Base-by-base conservation (phyloP, 768 basidiomycete genomes). In the Agaricus sinodeliciosus region DNA sequence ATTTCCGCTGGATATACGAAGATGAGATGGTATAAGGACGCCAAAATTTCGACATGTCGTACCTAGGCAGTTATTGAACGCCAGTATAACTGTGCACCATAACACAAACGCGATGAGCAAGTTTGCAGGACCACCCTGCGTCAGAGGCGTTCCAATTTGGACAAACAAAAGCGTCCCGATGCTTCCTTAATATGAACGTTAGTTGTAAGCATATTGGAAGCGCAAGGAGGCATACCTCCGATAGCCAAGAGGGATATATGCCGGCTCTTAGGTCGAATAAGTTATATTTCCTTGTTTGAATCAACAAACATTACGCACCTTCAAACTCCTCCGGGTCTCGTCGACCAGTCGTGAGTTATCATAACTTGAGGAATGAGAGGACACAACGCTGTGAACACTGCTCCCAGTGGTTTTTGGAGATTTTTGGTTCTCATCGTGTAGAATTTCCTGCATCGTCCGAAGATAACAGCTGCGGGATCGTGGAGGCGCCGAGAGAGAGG, bases 131-230 rank as follows among this genome's bases (percentile, higher is more conserved):
- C 86, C 86, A 11, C 84, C 84, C 47, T 74, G 75, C 0, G 72
- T 71, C 34, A 89, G 67, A 3, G 79, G 68, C 1, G 72, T 62
- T 18, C 86, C 84, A 16, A 85, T 86, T 57, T 85, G 86, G 15
- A 88, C 77, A 67, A 87, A 87, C 18, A 87, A 71, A 50, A 81
- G 84, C 3, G 85, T 87, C 46, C 86, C 85, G 54, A 88, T 77
- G n/a, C 84, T 82, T 43, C 85, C 85, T 73, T 27, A 40, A 16
- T 22, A 15, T 22, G 7, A 40, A 47, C 43, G 12, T 45, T 49
- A 22, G 22, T 31, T 53, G 49, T 19, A 27, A 12, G 52, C 39
- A 15, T 25, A 58, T 34, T 7, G 31, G n/a, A 28, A 18, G 9
- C 43, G 7, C 13, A 9, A 43, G 12, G 41, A 6, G 16, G 55